Base-by-base conservation (phyloP, 2,329 filamentous ascomycete genomes). In the Hypomyces rosellus region DNA sequence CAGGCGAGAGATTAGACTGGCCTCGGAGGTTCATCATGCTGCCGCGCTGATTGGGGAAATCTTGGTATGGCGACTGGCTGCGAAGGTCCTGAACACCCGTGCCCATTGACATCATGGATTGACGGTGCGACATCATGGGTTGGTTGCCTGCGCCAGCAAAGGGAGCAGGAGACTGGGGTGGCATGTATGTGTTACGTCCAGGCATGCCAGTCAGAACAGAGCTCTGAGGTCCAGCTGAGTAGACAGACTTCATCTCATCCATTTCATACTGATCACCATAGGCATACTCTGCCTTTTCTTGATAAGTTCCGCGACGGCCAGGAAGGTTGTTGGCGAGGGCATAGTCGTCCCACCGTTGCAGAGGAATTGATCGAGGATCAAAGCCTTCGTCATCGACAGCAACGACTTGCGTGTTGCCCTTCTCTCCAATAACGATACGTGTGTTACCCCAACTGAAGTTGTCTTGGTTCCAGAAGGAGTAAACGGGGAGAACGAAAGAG, bases 401-500 rank as follows among this genome's bases (percentile, higher is more conserved):
- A 48, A 99, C 78, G n/a, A 96, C 76, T 64, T 95, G 84, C 74
- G 95, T 96, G 65, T 81, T 81, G 55, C 91, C 92, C 68, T 92
- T 89, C 69, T 99, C 93, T 53, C 90, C 92, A 58, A 97, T 88
- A 59, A 99, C 93, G 57, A 99, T 84, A 80, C 93, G 90, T 1
- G 93, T 99, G 73, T 93, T 97, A 78, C 93, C 93, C 93, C 93
- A 99, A 2, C 85, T 85, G 77, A 99, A 99, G 72, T 99, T 92
- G 70, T 99, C 93, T 69, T 96, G 91, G 71, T 96, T 95, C 93
- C 93, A 99, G 85, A 99, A 99, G 0, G 92, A 96, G 74, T 97
- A 99, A 56, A 99, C 74, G 1, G 93, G 93, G 12, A 99, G 80
- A 55, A 95, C 66, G 61, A 99, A 88, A 4, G 86, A 93, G 74